A percentile compares a stretch with the other conserved stretches of the same genome.
Conservation (phyloP, 257 asterid genomes). For the Plantago major region DNA sequence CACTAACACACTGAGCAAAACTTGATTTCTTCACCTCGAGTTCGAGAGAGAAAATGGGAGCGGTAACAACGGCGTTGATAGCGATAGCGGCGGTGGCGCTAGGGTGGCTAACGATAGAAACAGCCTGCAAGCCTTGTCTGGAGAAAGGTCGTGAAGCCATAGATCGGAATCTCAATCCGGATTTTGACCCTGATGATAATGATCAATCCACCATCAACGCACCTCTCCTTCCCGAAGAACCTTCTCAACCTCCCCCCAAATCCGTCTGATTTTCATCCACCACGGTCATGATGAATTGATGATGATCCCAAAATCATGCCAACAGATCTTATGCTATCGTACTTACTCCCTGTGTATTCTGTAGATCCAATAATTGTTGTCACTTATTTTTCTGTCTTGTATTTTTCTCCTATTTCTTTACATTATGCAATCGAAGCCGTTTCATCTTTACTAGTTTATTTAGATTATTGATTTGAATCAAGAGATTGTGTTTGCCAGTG, state of each 20-base stretch:
- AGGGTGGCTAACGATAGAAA: conserved; percentile 85
- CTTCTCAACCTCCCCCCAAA: conserved; percentile 30
- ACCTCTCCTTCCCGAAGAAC: conserved; percentile 43
- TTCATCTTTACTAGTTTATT: too few species aligned
- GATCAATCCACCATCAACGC: conserved; percentile 35
- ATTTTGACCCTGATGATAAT: conserved; percentile 81
- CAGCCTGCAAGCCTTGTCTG: conserved; percentile 93
- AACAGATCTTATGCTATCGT: too few species aligned
- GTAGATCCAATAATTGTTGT: too few species aligned
- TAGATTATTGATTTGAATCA: too few species aligned
- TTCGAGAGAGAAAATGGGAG: conserved; percentile 46
- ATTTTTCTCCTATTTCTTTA: too few species aligned
- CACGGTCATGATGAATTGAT: too few species aligned
- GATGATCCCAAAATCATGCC: too few species aligned
- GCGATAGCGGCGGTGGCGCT: conserved; percentile 71
- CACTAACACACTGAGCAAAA: too few species aligned
- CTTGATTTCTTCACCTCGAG: neutral
- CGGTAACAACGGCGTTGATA: conserved; percentile 71
- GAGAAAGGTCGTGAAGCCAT: conserved; percentile 87
- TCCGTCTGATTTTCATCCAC: conserved; percentile 5
- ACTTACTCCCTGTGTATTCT: too few species aligned
- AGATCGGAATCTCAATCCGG: conserved; percentile 86
- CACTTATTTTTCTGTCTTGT: too few species aligned
- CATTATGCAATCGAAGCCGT: too few species aligned
- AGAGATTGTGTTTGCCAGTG: too few species aligned